Base-by-base conservation (phyloP, 805 yeast species). In the Cyberlindnera petersonii region DNA sequence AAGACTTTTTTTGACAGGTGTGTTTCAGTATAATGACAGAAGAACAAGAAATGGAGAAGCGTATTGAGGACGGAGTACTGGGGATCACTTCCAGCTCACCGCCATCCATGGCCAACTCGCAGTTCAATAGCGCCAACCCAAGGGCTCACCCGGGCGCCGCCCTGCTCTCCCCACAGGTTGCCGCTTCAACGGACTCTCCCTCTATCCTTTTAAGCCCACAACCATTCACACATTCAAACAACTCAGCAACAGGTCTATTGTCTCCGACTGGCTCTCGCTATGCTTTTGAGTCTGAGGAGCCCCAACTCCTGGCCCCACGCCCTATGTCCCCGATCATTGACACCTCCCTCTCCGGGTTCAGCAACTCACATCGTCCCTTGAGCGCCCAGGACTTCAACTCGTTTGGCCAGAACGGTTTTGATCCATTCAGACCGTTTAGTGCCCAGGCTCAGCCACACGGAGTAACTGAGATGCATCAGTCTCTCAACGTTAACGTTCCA, bases 91-190 rank as follows among this genome's bases (percentile, higher is more conserved):
- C 40, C 20, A 6, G 30, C 9, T 21, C 35, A 10, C 45, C 48
- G 5, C 39, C 47, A 16, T 34, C 42, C 6, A 24, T 37, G 33
- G 9, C 23, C 27, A 14, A 10, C 11, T 15, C 17, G 26, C 10
- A 23, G 14, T 10, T 37, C 46, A 14, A 37, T 45, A 35, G 23
- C 33, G 14, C 31, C 16, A 9, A 27, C 4, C 17, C 48, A 45
- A 52, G 64, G 36, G 63, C 60, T n/a, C 67, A 61, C 39, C 71
- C 71, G 4, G 71, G 71, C 21, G 71, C 70, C 9, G 66, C 61
- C 8, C 48, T 65, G 15, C 42, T 65, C 24, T 62, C 68, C 3
- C 65, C 69, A 11, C 46, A 42, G 24, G 47, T 42, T 3, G 39
- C 33, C 24, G 39, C 50, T 15, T 15, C 49, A 16, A 23, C 37